phyloP scores from a whole-genome alignment of 306 rosid genomes.

The Pyrus communis region DNA sequence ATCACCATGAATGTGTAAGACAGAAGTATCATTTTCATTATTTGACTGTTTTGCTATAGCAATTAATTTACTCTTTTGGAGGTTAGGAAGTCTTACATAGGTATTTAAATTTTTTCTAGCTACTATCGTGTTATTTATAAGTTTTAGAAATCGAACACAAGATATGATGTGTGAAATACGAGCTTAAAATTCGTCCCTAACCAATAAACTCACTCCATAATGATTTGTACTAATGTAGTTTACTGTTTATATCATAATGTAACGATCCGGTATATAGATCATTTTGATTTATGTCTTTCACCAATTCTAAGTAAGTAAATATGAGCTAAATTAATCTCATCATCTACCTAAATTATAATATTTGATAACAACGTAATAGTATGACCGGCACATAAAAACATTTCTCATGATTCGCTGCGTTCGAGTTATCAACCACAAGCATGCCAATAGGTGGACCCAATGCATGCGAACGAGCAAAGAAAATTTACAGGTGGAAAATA shows the following conservation, averaged over 20 bases:
- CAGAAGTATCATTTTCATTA: neutral
- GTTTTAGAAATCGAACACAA: fast-evolving
- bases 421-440: constrained; percentile 15
- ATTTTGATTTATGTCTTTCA: too few relatives aligned
- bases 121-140: fast-evolving
- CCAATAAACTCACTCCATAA: too few relatives aligned
- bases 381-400: neutral
- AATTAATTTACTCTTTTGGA: too few relatives aligned
- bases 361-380: too few relatives aligned
- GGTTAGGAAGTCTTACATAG: fast-evolving
- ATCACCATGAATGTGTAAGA: neutral
- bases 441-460: constrained; percentile 50
- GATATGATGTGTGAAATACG: fast-evolving
- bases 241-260: neutral
- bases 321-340: too few relatives aligned
- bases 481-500: constrained; percentile 28
- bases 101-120: fast-evolving
- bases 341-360: neutral
- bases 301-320: too few relatives aligned
- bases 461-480: constrained; percentile 22
- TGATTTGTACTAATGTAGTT: neutral
- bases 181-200: fast-evolving
- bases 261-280: neutral
- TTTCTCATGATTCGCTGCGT: neutral
- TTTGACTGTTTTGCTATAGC: too few relatives aligned